These are phyloP conservation scores for Starmerella apis DNA, from an alignment of 805 yeast genomes.

Conservation along the genomic window DNA sequence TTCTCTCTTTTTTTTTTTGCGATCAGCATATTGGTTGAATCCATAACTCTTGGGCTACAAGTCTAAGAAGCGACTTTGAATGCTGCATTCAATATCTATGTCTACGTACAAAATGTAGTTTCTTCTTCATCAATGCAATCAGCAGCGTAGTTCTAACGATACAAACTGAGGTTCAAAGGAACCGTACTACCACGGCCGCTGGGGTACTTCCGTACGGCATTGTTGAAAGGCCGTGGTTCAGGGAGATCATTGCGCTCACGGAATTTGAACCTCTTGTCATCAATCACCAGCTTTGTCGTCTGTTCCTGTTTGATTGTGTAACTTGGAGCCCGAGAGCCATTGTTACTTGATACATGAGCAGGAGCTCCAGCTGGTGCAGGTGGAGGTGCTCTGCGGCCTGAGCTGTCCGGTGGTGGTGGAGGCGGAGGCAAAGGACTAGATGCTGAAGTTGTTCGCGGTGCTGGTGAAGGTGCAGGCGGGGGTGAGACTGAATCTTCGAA, in stretches of 20 bases:
- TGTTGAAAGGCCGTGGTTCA: slow-evolving; percentile 71
- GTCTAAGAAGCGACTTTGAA: too few species aligned
- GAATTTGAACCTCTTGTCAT: slow-evolving; percentile 66
- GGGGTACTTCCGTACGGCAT: slow-evolving; percentile 70
- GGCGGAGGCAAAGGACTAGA: slow-evolving; percentile 9
- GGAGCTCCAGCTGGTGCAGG: slow-evolving; percentile 25
- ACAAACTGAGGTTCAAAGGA: slow-evolving; percentile 54
- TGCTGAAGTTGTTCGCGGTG: slow-evolving; percentile 20
- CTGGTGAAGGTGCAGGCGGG: slow-evolving; percentile 24
- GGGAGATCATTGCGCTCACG: slow-evolving; percentile 62
- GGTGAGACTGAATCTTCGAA: slow-evolving; percentile 24
- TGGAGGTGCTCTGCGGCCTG: slow-evolving; percentile 24
- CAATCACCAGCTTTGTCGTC: slow-evolving; percentile 38
- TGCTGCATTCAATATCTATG: too few species aligned
- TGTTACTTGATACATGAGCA: slow-evolving; percentile 19
- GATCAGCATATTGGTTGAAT: too few species aligned
- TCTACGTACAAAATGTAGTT: too few species aligned
- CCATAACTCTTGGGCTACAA: too few species aligned
- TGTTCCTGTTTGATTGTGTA: slow-evolving; percentile 18
- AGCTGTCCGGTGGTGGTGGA: slow-evolving; percentile 23
- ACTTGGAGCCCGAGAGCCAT: slow-evolving; percentile 20
- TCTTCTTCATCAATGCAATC: too few species aligned
- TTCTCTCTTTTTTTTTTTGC: too few species aligned
- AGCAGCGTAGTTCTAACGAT: slow-evolving; percentile 20
- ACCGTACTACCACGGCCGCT: slow-evolving; percentile 92